Percentiles rank a stretch among this genome's conserved stretches.
Evolutionary conservation across 495 filamentous ascomycete genomes (phyloP).

Genomic region (Pyrenopolyporus hunteri): DNA sequence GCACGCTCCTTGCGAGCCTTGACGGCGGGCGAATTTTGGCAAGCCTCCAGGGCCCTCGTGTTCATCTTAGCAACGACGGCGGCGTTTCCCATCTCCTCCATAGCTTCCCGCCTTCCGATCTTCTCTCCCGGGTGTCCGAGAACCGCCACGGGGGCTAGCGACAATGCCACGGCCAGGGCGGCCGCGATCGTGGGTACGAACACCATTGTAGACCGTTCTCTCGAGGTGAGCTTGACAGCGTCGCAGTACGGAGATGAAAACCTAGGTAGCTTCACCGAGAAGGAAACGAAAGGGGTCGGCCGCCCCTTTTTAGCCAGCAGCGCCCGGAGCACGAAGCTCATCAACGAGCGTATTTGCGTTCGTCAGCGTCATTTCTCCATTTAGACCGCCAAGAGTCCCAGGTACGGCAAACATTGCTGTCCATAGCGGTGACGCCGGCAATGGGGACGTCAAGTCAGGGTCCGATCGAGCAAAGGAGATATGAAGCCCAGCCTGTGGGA

Average conservation of each 20-base stretch:
- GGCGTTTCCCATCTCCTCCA: conserved; percentile 36
- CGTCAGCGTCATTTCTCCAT: conserved; percentile 20
- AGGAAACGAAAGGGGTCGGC: background rate
- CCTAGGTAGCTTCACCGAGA: background rate
- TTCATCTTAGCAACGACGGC: conserved; percentile 41
- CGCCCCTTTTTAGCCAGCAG: conserved; percentile 31
- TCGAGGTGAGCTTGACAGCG: conserved; percentile 1
- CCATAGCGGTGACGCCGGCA: conserved; percentile 26
- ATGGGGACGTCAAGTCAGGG: background rate
- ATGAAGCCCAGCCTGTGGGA: conserved; percentile 7
- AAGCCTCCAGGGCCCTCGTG: conserved; percentile 36
- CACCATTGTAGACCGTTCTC: conserved; percentile 33
- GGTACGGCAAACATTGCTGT: conserved; percentile 28
- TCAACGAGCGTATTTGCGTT: conserved; percentile 18
- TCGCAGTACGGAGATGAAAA: conserved; percentile 3
- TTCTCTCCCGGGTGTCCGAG: conserved; percentile 40
- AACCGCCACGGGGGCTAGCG: conserved; percentile 21
- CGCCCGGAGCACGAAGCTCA: conserved; percentile 3
- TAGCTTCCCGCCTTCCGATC: conserved; percentile 29
- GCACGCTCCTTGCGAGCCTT: conserved; percentile 41
- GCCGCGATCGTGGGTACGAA: conserved; percentile 30
- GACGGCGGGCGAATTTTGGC: conserved; percentile 37
- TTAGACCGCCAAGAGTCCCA: conserved; percentile 33
- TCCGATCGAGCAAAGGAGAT: conserved; percentile 2
- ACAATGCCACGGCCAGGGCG: conserved; percentile 30